Evolutionary conservation across 192 early-diverging fungal species (phyloP).

Genomic region (Kickxella alabastrina): DNA sequence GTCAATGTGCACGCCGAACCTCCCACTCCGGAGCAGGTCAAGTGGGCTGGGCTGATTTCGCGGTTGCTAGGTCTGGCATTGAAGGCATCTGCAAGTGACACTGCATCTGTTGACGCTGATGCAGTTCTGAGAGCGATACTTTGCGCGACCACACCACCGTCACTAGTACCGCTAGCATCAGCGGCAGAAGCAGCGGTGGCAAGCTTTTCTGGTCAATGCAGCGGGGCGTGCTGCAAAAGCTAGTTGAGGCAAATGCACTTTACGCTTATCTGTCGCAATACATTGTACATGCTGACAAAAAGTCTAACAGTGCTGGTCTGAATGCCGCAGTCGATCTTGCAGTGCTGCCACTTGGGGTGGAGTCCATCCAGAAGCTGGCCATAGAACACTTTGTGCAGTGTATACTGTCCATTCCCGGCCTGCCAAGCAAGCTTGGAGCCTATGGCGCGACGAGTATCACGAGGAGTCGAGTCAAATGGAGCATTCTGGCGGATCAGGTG

Average conservation of each 20-base stretch:
- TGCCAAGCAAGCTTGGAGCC: slow-evolving; percentile 35
- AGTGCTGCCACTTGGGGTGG: slow-evolving; percentile 9
- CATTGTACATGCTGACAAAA: not conserved
- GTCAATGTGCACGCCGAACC: no score
- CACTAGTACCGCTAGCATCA: not conserved
- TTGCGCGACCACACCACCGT: no score
- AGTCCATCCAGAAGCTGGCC: slow-evolving; percentile 11
- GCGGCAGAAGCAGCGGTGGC: not conserved
- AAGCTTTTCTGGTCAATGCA: no score
- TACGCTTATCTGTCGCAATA: slow-evolving; percentile 27
- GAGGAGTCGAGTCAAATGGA: slow-evolving; percentile 20
- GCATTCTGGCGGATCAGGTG: slow-evolving; percentile 1
- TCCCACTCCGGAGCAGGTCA: not conserved
- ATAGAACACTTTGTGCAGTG: slow-evolving; percentile 21
- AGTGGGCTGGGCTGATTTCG: slow-evolving; percentile 19
- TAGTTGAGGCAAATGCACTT: slow-evolving; percentile 10
- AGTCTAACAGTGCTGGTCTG: not conserved
- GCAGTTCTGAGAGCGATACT: slow-evolving; percentile 4
- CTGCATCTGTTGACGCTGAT: slow-evolving; percentile 1
- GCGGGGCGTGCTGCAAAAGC: slow-evolving; percentile 6
- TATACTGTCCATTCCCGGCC: slow-evolving; percentile 37
- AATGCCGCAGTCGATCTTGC: slow-evolving; percentile 10
- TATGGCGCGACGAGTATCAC: slow-evolving; percentile 24
- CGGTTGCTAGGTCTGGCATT: slow-evolving; percentile 16
- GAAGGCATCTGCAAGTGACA: not conserved